phyloP scores from a whole-genome alignment of 495 filamentous ascomycete species.

The Trichocladium uniseriatum region DNA sequence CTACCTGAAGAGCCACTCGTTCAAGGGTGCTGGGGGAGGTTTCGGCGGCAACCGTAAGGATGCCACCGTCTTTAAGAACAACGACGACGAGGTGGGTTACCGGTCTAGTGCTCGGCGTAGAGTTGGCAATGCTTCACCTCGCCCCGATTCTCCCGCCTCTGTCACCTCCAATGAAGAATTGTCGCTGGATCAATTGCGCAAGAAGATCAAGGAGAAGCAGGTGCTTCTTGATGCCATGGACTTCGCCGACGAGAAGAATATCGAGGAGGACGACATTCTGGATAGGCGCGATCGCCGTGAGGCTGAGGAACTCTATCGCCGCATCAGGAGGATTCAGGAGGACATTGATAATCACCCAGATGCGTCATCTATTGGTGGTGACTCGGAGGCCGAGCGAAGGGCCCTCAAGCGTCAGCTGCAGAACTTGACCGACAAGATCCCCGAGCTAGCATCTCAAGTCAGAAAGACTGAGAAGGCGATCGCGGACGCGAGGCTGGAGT shows the following conservation, averaged over 20 bases:
- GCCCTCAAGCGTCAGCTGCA: constrained; percentile 82
- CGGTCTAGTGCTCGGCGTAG: constrained; percentile 87
- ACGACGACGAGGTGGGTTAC: constrained; percentile 83
- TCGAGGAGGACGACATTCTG: constrained; percentile 84
- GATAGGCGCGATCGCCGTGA: constrained; percentile 87
- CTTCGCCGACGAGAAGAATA: constrained; percentile 83
- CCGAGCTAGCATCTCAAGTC: constrained; percentile 84
- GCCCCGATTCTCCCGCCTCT: constrained; percentile 63
- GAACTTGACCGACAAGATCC: constrained; percentile 76
- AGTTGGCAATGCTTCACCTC: constrained; percentile 67
- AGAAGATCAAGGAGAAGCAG: constrained; percentile 92
- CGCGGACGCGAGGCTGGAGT: constrained; percentile 82
- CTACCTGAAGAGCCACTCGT: constrained; percentile 93
- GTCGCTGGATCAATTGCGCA: constrained; percentile 75
- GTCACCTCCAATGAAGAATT: constrained; percentile 66
- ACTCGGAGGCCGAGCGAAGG: constrained; percentile 79
- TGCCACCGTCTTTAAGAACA: constrained; percentile 93
- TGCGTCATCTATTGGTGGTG: constrained; percentile 57
- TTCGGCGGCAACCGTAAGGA: constrained; percentile 66
- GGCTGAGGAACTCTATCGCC: constrained; percentile 86
- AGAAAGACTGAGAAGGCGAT: constrained; percentile 85
- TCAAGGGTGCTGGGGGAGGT: constrained; percentile 46
- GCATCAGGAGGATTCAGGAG: constrained; percentile 89
- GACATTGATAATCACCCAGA: constrained; percentile 92
- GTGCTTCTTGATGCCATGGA: constrained; percentile 95